Base-by-base conservation (phyloP, 768 basidiomycete species). In the Hygrophoropsis aurantiaca region DNA sequence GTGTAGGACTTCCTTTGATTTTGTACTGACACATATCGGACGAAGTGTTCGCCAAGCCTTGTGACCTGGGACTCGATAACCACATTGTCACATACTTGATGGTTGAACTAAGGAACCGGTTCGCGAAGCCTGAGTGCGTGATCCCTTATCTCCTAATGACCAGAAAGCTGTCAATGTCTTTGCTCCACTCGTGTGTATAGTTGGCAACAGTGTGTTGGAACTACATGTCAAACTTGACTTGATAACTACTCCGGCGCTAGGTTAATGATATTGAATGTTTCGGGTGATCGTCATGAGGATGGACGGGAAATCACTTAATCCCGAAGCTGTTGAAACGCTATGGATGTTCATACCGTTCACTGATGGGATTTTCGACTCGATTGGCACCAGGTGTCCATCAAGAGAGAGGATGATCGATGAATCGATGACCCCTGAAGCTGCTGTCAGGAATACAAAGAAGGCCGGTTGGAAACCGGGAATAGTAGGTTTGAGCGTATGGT, bases 321-420 rank as follows among this genome's bases (percentile, higher is more conserved):
- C 16, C 10, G 32, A 34, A 34, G 32, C 32, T 10, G 32, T 34
- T 10, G 32, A 34, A n/a, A 34, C 32, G 11, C 10, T 34, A 10
- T 61, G 57, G 57, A 58, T 61, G 57, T 61, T 51, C 36, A n/a
- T n/a, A n/a, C n/a, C n/a, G n/a, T n/a, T n/a, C n/a, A 53, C 58
- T 37, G 58, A 62, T 47, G 37, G 47, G 40, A 49, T 58, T 2
- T 52, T 60, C 32, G 52, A 58, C 24, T 34, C 57, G 4, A 56
- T 58, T 27, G 58, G 32, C 16, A 34, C 16, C 32, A n/a, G n/a
- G 10, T 16, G n/a, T 34, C 10, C 32, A 34, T 34, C n/a, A 10
- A 10, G 16, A n/a, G n/a, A n/a, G n/a, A n/a, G n/a, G n/a, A n/a
- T n/a, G n/a, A n/a, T n/a, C n/a, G n/a, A n/a, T n/a, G n/a, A n/a